Percentiles rank a stretch among this genome's conserved stretches.
These are phyloP conservation scores for Beauveria sp. DNA, from an alignment of 2,329 filamentous ascomycete species.

Conservation along the genomic window DNA sequence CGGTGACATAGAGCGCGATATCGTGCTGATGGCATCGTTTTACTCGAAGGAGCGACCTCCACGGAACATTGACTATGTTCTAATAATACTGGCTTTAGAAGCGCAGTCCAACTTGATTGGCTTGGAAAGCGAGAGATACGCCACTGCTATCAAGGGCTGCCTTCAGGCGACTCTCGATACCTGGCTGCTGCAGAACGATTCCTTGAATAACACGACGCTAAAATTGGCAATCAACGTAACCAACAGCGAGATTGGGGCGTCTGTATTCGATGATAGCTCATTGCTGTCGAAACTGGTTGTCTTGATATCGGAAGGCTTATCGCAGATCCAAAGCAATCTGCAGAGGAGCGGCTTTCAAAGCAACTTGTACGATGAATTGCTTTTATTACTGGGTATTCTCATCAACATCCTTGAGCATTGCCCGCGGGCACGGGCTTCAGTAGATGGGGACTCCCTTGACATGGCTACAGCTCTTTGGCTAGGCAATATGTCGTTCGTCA, in stretches of 20 bases:
- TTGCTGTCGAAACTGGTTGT: conserved; percentile 42
- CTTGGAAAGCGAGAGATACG: conserved; percentile 15
- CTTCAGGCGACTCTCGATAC: conserved; percentile 21
- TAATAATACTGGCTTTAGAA: conserved; percentile 34
- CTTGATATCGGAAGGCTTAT: conserved; percentile 45
- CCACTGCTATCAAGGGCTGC: conserved; percentile 23
- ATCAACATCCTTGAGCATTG: conserved; percentile 85
- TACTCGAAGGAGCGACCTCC: conserved; percentile 15
- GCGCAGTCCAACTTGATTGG: conserved; percentile 24
- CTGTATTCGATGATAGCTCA: conserved; percentile 56
- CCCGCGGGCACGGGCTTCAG: conserved; percentile 44
- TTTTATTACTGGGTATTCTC: conserved; percentile 72
- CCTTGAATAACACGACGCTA: conserved; percentile 23
- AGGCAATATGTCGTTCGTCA: conserved; percentile 56
- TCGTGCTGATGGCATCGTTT: conserved; percentile 19
- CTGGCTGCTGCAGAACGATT: conserved; percentile 23
- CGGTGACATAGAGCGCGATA: conserved; percentile 21
- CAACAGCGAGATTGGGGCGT: conserved; percentile 70
- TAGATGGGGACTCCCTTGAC: conserved; percentile 40
- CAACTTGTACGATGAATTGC: conserved; percentile 57
- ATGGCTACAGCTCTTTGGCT: conserved; percentile 58
- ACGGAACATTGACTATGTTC: conserved; percentile 32
- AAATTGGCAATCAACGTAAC: conserved; percentile 76
- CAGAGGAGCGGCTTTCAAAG: conserved; percentile 40
- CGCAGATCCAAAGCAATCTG: conserved; percentile 38